phyloP scores from a whole-genome alignment of 805 yeast genomes.

The Ogataea trehaloabstinens region DNA sequence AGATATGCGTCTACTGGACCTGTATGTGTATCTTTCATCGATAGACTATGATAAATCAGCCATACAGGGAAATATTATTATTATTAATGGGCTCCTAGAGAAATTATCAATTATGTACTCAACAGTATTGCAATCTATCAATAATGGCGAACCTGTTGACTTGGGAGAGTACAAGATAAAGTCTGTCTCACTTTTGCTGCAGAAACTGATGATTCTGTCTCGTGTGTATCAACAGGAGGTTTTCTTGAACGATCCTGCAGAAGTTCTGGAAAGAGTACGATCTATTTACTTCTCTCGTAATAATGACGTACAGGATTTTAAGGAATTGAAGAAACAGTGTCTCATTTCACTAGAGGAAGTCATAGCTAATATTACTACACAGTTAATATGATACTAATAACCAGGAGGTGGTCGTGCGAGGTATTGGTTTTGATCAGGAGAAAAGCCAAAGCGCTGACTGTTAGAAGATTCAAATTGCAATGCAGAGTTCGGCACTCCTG shows the following conservation, averaged over 20 bases:
- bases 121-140: constrained; percentile 3
- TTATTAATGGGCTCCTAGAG: constrained; percentile 27
- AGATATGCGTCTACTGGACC: constrained; percentile 1
- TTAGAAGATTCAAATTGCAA: background rate
- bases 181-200: constrained; percentile 13
- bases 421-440: constrained; percentile 13
- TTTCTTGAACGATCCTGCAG: constrained; percentile 21
- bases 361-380: constrained; percentile 1
- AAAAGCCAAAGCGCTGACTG: constrained; percentile 3
- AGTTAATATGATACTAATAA: background rate
- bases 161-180: constrained; percentile 15
- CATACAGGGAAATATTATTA: constrained; percentile 2
- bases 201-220: constrained; percentile 14
- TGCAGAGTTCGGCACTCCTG: too few species aligned
- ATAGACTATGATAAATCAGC: constrained; percentile 7
- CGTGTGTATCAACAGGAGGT: constrained; percentile 6
- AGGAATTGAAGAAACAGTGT: constrained; percentile 8
- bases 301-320: constrained; percentile 15
- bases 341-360: constrained; percentile 16
- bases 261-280: constrained; percentile 16
- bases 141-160: background rate
- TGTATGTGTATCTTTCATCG: constrained; percentile 11
- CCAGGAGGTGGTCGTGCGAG: constrained; percentile 10
- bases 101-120: constrained; percentile 23
- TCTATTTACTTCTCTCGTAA: constrained; percentile 17